Evolutionary conservation across 305 asterid genomes (phyloP).

Genomic region (Nicotiana rustica): DNA sequence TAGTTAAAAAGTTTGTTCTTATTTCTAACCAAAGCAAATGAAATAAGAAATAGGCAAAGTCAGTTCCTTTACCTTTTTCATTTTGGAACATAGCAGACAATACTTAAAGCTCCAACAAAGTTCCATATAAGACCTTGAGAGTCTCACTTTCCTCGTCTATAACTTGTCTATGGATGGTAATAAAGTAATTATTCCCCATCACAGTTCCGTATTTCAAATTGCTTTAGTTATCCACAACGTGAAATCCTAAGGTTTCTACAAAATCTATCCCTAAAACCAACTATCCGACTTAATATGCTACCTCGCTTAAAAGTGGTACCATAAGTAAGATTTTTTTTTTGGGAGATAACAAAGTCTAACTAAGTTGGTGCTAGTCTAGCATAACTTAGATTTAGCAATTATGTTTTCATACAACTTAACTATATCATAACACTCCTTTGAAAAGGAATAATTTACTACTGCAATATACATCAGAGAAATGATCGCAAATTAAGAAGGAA

Average conservation of each 20-base stretch:
- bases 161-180: neutral
- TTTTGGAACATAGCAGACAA: neutral
- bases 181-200: neutral
- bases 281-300: neutral
- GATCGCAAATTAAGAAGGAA: conserved; percentile 18
- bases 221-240: neutral
- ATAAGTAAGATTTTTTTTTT: neutral
- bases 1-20: conserved; percentile 21
- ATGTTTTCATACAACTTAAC: neutral
- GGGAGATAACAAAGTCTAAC: no score
- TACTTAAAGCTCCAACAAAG: conserved; percentile 24
- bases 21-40: conserved; percentile 13
- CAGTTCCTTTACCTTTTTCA: conserved; percentile 5
- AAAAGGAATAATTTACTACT: neutral
- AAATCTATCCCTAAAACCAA: neutral
- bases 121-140: neutral
- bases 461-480: neutral
- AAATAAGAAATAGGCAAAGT: neutral
- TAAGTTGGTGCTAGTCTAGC: neutral
- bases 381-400: neutral
- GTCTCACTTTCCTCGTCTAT: neutral
- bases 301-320: neutral
- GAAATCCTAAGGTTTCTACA: conserved; percentile 4
- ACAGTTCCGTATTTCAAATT: neutral
- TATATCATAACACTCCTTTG: neutral